Evolutionary conservation across 805 yeast species (phyloP).

Genomic region (Candida ficus): DNA sequence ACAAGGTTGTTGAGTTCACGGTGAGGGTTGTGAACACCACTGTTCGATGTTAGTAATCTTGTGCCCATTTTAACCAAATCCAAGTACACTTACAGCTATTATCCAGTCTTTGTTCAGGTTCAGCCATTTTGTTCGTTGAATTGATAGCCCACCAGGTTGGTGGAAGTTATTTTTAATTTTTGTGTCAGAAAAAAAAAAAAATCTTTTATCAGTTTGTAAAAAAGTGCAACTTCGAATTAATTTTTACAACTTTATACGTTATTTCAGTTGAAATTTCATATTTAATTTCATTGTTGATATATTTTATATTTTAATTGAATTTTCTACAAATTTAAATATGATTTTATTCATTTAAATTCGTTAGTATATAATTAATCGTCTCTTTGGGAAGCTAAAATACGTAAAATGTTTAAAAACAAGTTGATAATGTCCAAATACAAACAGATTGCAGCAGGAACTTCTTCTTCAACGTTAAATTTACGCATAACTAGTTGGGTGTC

Average conservation of each 20-base stretch:
- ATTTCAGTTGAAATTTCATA: too few species aligned
- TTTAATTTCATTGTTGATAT: too few species aligned
- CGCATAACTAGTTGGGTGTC: conserved; percentile 82
- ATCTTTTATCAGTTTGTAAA: too few species aligned
- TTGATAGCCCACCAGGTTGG: neutral
- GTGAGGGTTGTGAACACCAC: conserved; percentile 44
- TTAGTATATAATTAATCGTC: conserved; percentile 13
- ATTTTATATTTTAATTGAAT: too few species aligned
- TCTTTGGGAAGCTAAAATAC: conserved; percentile 43
- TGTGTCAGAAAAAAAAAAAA: neutral
- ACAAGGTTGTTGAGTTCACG: conserved; percentile 53
- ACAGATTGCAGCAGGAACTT: conserved; percentile 71
- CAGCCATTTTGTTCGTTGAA: conserved; percentile 1
- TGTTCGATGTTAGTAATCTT: conserved; percentile 2
- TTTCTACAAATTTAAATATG: too few species aligned
- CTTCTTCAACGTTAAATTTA: conserved; percentile 76
- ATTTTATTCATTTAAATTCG: neutral
- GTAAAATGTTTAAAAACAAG: conserved; percentile 68
- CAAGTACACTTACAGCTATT: conserved; percentile 11
- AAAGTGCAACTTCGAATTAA: too few species aligned
- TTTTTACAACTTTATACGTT: too few species aligned
- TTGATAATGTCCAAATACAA: conserved; percentile 81
- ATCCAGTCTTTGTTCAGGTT: conserved; percentile 1
- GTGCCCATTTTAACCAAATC: too few species aligned
- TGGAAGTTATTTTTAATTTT: too few species aligned